Conservation (phyloP, 208 protist species). For the Paratrypanosoma confusum region DNA sequence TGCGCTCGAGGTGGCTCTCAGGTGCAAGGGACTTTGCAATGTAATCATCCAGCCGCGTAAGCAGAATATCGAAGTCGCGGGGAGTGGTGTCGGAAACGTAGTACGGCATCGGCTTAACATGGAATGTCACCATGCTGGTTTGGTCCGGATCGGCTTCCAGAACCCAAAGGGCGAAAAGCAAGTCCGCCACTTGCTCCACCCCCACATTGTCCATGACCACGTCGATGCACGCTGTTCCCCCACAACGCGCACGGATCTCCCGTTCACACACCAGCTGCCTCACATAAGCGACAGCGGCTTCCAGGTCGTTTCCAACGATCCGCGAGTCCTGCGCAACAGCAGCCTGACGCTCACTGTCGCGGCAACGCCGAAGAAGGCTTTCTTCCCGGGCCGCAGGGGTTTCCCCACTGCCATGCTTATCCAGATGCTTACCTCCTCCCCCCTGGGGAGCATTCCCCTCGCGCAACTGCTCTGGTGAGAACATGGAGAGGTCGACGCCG, state of each 20-base stretch:
- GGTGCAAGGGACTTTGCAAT: conserved; percentile 7
- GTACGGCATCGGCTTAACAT: conserved; percentile 84
- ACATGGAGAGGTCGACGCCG: conserved; percentile 78
- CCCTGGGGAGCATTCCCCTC: no score
- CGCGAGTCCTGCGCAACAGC: conserved; percentile 27
- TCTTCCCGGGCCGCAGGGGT: background rate
- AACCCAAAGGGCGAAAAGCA: conserved; percentile 70
- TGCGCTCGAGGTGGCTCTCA: background rate
- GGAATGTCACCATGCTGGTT: conserved; percentile 25
- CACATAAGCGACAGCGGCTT: conserved; percentile 25
- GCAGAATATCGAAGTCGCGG: conserved; percentile 49
- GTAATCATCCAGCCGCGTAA: conserved; percentile 27
- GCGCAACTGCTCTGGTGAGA: conserved; percentile 66
- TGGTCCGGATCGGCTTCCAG: conserved; percentile 15
- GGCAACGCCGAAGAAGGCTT: conserved; percentile 16
- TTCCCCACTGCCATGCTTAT: conserved; percentile 1
- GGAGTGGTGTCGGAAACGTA: conserved; percentile 84
- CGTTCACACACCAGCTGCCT: conserved; percentile 8
- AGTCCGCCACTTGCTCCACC: conserved; percentile 67
- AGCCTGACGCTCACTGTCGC: conserved; percentile 20
- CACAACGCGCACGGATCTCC: background rate
- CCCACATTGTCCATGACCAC: conserved; percentile 86
- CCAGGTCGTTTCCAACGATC: conserved; percentile 58
- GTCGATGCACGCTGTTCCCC: conserved; percentile 28
- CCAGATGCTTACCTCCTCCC: conserved; percentile 2